Percentiles rank a stretch among this genome's conserved stretches.
These are phyloP conservation scores for Entonaema liquescens DNA, from an alignment of 495 filamentous ascomycete genomes.

Conservation along the genomic window DNA sequence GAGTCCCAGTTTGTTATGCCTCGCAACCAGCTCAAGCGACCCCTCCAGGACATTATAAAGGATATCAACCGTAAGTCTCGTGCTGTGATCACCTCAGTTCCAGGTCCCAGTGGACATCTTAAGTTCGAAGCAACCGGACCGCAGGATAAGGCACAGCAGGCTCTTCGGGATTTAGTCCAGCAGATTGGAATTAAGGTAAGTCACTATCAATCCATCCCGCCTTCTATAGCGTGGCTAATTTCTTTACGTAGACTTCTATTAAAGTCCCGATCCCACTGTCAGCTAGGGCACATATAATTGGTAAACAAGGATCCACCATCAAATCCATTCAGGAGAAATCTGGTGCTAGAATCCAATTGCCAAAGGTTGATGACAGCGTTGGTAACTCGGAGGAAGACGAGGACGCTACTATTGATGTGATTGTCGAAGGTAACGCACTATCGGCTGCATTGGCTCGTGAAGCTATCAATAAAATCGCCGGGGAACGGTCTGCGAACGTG, in stretches of 20 bases:
- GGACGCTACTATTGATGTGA: constrained; percentile 79
- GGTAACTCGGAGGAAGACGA: constrained; percentile 70
- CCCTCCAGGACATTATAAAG: constrained; percentile 79
- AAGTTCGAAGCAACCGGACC: constrained; percentile 85
- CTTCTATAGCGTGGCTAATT: constrained; percentile 19
- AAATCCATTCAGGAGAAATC: constrained; percentile 85
- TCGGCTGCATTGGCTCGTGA: constrained; percentile 80
- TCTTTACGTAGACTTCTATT: constrained; percentile 66
- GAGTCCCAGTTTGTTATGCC: constrained; percentile 76
- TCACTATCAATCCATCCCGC: not conserved
- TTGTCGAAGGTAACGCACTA: constrained; percentile 89
- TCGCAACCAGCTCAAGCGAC: constrained; percentile 79
- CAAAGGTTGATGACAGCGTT: constrained; percentile 71
- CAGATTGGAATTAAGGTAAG: constrained; percentile 85
- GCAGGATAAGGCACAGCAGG: constrained; percentile 77
- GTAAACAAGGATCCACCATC: constrained; percentile 87
- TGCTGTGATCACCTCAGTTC: constrained; percentile 78
- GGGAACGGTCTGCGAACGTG: constrained; percentile 82
- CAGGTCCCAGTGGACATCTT: constrained; percentile 69
- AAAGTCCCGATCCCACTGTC: constrained; percentile 83
- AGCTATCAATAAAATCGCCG: constrained; percentile 84
- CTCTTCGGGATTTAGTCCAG: constrained; percentile 83
- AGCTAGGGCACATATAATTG: constrained; percentile 86
- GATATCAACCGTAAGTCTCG: constrained; percentile 90
- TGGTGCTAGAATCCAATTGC: constrained; percentile 87